phyloP scores from a whole-genome alignment of 2,329 filamentous ascomycete genomes.

The Dactylellina sp. region DNA sequence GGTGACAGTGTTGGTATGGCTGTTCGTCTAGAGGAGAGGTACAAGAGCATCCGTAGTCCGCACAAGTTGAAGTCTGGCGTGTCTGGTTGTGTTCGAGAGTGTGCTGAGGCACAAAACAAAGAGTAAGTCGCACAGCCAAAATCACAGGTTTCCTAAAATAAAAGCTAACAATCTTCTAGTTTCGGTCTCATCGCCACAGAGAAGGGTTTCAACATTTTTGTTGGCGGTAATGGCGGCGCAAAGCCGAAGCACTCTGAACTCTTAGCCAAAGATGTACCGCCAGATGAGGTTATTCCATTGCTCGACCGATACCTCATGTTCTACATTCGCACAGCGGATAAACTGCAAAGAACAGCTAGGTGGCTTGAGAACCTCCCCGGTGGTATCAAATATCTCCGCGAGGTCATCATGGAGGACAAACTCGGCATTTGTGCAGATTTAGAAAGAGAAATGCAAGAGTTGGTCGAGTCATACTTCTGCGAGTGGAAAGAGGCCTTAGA shows the following conservation, averaged over 20 bases:
- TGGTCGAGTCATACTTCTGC: slow-evolving; percentile 86
- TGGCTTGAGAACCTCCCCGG: slow-evolving; percentile 88
- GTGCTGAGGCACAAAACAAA: slow-evolving; percentile 91
- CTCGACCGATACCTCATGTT: slow-evolving; percentile 91
- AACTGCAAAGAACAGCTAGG: slow-evolving; percentile 85
- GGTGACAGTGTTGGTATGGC: slow-evolving; percentile 93
- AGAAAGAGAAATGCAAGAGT: slow-evolving; percentile 86
- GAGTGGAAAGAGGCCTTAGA: slow-evolving; percentile 89
- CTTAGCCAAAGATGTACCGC: slow-evolving; percentile 85
- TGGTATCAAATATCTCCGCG: slow-evolving; percentile 82
- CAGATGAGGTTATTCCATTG: slow-evolving; percentile 83
- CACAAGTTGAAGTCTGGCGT: slow-evolving; percentile 94
- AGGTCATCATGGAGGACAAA: slow-evolving; percentile 86
- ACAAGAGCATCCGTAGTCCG: slow-evolving; percentile 88
- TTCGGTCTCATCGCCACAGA: slow-evolving; percentile 93
- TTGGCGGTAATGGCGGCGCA: slow-evolving; percentile 88
- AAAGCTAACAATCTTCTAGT: slow-evolving; percentile 63
- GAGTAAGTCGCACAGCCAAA: slow-evolving; percentile 69
- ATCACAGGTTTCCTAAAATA: background rate
- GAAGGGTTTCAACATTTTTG: slow-evolving; percentile 93
- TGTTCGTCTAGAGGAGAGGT: slow-evolving; percentile 85
- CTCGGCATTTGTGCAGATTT: slow-evolving; percentile 86
- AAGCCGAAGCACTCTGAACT: slow-evolving; percentile 85
- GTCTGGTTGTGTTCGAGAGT: slow-evolving; percentile 90
- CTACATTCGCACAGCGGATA: slow-evolving; percentile 92